Conservation (phyloP, 169 alveolate genomes). For the Cryptosporidium parvum region DNA sequence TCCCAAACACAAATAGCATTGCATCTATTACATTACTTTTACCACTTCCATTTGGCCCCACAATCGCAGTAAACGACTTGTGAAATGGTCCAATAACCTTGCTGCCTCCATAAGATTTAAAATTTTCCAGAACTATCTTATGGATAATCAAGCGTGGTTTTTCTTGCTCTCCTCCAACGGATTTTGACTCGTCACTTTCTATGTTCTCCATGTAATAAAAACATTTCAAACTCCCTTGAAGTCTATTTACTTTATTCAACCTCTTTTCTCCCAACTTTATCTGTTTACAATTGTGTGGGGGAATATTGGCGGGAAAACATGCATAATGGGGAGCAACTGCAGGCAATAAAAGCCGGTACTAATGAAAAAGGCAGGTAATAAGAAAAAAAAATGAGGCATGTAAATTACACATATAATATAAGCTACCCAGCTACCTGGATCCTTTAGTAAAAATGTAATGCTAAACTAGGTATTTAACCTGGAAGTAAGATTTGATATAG, state of each 20-base stretch:
- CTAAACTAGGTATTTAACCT: constrained; percentile 48
- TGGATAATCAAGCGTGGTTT: constrained; percentile 88
- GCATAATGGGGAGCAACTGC: constrained; percentile 4
- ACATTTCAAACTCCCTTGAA: not conserved
- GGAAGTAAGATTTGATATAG: constrained; percentile 48
- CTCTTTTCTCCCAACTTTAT: not conserved
- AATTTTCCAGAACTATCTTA: constrained; percentile 92
- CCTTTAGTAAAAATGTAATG: not conserved
- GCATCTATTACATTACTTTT: constrained; percentile 99
- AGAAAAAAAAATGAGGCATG: not conserved
- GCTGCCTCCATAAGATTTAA: constrained; percentile 94
- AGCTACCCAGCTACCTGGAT: not conserved
- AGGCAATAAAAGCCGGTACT: not conserved
- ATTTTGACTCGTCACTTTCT: not conserved
- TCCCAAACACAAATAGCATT: constrained; percentile 98
- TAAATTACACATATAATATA: not conserved
- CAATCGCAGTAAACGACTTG: constrained; percentile 91
- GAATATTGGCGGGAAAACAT: not conserved
- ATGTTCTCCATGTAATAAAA: constrained; percentile 48
- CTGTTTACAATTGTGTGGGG: constrained; percentile 13
- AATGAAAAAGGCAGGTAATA: not conserved
- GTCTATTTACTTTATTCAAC: not conserved
- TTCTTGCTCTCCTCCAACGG: not conserved
- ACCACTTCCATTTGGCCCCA: constrained; percentile 99
- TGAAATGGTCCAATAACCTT: constrained; percentile 94